Evolutionary conservation across 75 land plant species (phyloP), one percentile per base, ranked within the genome.

Genomic region (Ceratopteris richardii): DNA sequence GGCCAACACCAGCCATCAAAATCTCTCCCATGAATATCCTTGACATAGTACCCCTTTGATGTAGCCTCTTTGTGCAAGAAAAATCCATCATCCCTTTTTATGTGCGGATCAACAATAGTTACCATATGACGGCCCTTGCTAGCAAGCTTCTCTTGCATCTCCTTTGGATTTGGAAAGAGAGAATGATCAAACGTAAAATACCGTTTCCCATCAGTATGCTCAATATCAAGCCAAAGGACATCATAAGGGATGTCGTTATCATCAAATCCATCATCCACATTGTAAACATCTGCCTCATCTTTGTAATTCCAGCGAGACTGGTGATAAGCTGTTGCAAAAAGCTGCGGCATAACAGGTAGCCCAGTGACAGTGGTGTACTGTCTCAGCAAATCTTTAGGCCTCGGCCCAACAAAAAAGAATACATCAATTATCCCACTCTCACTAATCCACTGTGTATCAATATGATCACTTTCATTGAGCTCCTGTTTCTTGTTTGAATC

Each of bases 1-100:
- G 98, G 88, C 98, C 98, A 94, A 50, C 98, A 94, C 98, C 98
- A 94, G 23, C 98, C 98, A 68, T 94, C 98, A 65, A 56, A 94
- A 65, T 94, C 98, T 31, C 64, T 76, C 7, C 88, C 88, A 57
- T 64, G 55, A 10, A 74, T 62, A 76, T 94, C 85, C 65, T 86
- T 94, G 27, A 90, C 92, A 73, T 90, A 90, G 60, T 90, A 83
- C 17, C 97, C 98, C 41, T 83, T 81, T 55, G 79, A 31, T 0
- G 85, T 72, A 2, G 98, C 98, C 58, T 94, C 98, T n/a, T n/a
- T n/a, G n/a, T n/a, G n/a, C n/a, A n/a, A n/a, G n/a, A n/a, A n/a
- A n/a, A n/a, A n/a, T n/a, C 75, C 74, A 0, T 94, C 96, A 48
- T 94, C 98, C 50, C 96, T 54, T 69, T 94, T 94, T 19, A 94